Base-by-base conservation (phyloP, 208 protist species). In the Porcisia deanei region DNA sequence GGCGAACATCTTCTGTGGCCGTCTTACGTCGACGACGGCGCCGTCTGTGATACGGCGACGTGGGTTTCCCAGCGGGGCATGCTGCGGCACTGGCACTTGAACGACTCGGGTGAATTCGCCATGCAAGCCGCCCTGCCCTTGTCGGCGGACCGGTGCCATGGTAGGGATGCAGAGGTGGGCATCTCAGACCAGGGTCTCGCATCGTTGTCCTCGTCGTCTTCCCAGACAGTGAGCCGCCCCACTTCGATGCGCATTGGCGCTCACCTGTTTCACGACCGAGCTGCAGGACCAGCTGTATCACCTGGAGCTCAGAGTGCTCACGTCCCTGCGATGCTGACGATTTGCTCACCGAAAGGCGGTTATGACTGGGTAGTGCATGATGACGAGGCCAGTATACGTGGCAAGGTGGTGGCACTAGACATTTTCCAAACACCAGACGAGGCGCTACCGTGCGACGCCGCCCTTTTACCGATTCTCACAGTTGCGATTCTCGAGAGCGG, bases 341-440 rank as follows among this genome's bases (percentile, higher is more conserved):
- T 98, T 52, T 97, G 85, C 64, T 90, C 85, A 1, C 86, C 93
- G 8, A 89, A 89, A 47, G 88, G 86, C 39, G 93, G 89, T 43
- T 98, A 98, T 76, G 95, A 98, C 76, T 96, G 91, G 91, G 95
- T 98, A 65, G 76, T 94, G 66, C 95, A 98, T 76, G 95, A 98
- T 70, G 92, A 95, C 55, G 92, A 97, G 84, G 66, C 84, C 14
- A 75, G 73, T 49, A 77, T 87, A 55, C 72, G 57, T 57, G 85
- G 86, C 30, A 91, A 85, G 64, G 84, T 97, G 43, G 86, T 83
- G 30, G 72, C 81, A 25, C 75, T 97, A 0, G 85, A 97, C 65
- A 61, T 97, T 37, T 97, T 97, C 64, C 45, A 85, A 57, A 96
- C 88, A 1, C 91, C 92, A 7, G 89, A 94, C 54, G 90, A 96